Evolutionary conservation across 2,329 filamentous ascomycete genomes (phyloP), one percentile per base, ranked within the genome.

Genomic region (Lojkania enalia): DNA sequence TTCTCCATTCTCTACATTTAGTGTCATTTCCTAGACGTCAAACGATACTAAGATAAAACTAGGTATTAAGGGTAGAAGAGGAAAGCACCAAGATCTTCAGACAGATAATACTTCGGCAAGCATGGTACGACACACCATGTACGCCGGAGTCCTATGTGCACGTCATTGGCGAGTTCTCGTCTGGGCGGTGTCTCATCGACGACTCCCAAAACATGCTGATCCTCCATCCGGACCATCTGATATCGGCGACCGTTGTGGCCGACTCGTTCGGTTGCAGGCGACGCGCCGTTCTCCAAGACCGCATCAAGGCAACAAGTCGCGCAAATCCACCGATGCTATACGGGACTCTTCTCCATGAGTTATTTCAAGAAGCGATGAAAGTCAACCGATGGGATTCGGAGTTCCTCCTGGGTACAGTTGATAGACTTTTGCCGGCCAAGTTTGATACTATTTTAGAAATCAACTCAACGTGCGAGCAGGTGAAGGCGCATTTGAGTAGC

Each of bases 171-270:
- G 73, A 81, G 3, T 96, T 95, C 58, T 80, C 86, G 46, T 55
- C 71, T 1, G 88, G 88, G 1, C 83, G 85, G 64, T 95, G 91
- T 64, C 73, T 95, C 35, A 79, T 97, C 51, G 87, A 95, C 63
- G 90, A 97, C 66, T 77, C 80, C 2, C 79, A 86, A 38, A 90
- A 91, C 58, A 87, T 97, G 69, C 75, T 99, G 39, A 90, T 99
- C 45, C 74, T 99, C 12, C 91, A 99, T 62, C 94, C 94, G 0
- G 94, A 99, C 62, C 91, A 97, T 71, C 80, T 99, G 23, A 87
- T 99, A 41, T 97, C 94, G 2, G 87, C 94, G 2, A 97, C 94
- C 0, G 90, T 95, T 4, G 87, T 99, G 32, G 91, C 90, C n/a
- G 94, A 99, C 69, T 96, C 94, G 0, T 96, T 97, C 66, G 86